Percentiles rank a stretch among this genome's conserved stretches.
These are phyloP conservation scores for Neofusicoccum kwambonambiense DNA, from an alignment of 2,329 filamentous ascomycete species.

Conservation along the genomic window DNA sequence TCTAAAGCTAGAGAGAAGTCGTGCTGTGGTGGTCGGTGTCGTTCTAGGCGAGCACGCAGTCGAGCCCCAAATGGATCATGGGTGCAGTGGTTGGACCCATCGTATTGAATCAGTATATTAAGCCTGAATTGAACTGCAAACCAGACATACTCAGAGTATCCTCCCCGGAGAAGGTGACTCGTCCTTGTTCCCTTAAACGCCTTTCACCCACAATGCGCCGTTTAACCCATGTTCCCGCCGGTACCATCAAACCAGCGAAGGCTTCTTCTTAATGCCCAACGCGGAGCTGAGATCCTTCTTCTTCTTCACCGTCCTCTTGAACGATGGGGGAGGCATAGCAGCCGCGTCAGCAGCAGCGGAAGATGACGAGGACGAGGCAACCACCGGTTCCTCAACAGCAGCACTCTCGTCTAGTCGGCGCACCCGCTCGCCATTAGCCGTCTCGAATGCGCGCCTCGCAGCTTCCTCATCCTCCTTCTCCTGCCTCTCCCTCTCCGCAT, in stretches of 20 bases:
- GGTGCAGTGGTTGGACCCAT: no score
- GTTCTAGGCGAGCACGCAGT: background rate
- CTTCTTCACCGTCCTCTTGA: slow-evolving; percentile 75
- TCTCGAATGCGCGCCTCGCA: slow-evolving; percentile 72
- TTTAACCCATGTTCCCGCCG: background rate
- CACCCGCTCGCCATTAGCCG: slow-evolving; percentile 19
- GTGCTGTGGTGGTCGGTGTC: no score
- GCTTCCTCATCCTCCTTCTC: slow-evolving; percentile 83
- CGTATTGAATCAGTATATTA: no score
- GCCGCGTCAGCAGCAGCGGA: slow-evolving; percentile 30
- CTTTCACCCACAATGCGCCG: background rate
- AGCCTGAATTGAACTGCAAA: background rate
- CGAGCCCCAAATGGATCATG: no score
- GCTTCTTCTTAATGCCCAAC: slow-evolving; percentile 84
- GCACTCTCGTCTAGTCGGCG: slow-evolving; percentile 23
- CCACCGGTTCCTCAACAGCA: slow-evolving; percentile 35
- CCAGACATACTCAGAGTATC: background rate
- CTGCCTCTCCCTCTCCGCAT: slow-evolving; percentile 60
- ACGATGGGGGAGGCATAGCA: slow-evolving; percentile 58
- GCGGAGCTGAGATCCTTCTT: slow-evolving; percentile 78
- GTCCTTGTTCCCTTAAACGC: background rate
- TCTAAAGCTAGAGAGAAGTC: no score
- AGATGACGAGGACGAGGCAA: slow-evolving; percentile 25
- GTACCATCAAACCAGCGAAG: background rate
- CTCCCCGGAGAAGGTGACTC: no score